A percentile compares a stretch with the other conserved stretches of the same genome.
Evolutionary conservation across 2,329 filamentous ascomycete genomes (phyloP).

Genomic region (Cercospora berteroae): DNA sequence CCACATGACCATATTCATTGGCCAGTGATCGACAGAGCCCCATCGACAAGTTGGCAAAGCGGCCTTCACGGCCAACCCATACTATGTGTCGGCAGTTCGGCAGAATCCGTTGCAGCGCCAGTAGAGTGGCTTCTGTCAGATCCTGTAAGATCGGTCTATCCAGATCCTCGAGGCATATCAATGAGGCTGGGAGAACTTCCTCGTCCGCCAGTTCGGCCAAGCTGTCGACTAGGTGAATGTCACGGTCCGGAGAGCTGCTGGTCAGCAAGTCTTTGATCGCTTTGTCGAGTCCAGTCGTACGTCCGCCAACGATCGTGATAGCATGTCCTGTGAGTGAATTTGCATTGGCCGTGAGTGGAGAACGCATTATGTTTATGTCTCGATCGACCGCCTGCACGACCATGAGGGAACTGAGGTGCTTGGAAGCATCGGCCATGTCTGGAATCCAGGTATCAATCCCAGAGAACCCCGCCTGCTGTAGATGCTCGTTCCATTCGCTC

Average conservation of each 20-base stretch:
- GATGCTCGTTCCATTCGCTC: conserved; percentile 35
- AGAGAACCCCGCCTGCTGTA: conserved; percentile 36
- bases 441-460: conserved; percentile 30
- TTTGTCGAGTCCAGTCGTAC: conserved; percentile 1
- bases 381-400: conserved; percentile 8
- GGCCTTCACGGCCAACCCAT: conserved; percentile 7
- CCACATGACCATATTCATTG: conserved; percentile 9
- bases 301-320: conserved; percentile 8
- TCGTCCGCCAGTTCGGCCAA: conserved; percentile 9
- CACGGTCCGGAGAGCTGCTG: conserved; percentile 2
- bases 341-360: conserved; percentile 1
- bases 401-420: conserved; percentile 2
- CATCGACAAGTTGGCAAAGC: conserved; percentile 2
- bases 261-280: conserved; percentile 2
- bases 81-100: conserved; percentile 10
- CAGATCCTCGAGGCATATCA: conserved; percentile 10
- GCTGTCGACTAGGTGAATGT: conserved; percentile 1
- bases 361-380: conserved; percentile 1
- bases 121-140: neutral
- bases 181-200: conserved; percentile 5
- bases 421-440: conserved; percentile 2
- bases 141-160: conserved; percentile 7
- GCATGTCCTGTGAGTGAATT: conserved; percentile 5
- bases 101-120: conserved; percentile 4
- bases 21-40: conserved; percentile 8